Conservation (phyloP, 768 basidiomycete species). For the Cubamyces sp. region DNA sequence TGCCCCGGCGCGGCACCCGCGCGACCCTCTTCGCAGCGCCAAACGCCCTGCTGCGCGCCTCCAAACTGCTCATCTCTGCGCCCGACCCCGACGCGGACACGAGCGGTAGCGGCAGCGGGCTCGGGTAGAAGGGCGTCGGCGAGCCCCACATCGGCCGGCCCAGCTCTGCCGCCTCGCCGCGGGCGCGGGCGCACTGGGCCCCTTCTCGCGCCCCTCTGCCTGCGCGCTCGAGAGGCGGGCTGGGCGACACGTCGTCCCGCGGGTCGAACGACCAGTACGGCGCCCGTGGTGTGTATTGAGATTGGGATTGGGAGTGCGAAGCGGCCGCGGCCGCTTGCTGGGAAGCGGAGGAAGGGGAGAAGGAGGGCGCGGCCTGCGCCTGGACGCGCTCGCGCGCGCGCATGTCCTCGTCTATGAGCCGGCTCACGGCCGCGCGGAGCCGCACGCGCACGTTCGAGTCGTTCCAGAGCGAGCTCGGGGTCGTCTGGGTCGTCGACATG, state of each 20-base stretch:
- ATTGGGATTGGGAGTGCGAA: not conserved
- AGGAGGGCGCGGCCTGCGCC: no score
- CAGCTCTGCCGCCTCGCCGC: not conserved
- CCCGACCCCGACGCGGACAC: not conserved
- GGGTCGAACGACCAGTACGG: constrained; percentile 1
- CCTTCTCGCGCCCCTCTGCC: not conserved
- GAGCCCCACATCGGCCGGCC: constrained; percentile 27
- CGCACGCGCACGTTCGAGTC: constrained; percentile 24
- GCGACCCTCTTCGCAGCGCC: constrained; percentile 10
- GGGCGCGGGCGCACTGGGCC: not conserved
- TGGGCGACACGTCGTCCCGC: not conserved
- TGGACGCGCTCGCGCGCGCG: constrained; percentile 12
- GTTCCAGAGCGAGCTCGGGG: constrained; percentile 23
- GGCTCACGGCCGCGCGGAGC: constrained; percentile 12
- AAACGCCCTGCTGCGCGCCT: constrained; percentile 18
- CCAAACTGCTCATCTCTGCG: constrained; percentile 8
- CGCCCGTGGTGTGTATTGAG: not conserved
- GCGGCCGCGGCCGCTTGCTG: not conserved
- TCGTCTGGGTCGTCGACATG: constrained; percentile 25
- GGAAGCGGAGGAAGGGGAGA: no score
- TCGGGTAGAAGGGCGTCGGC: constrained; percentile 27
- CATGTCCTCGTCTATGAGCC: constrained; percentile 12
- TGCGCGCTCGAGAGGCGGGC: constrained; percentile 11
- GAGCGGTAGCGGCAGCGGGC: constrained; percentile 26
- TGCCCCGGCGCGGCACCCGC: constrained; percentile 13